Evolutionary conservation across 345 rosid species (phyloP), one percentile per base, ranked within the genome.

Genomic region (Brassica incana): DNA sequence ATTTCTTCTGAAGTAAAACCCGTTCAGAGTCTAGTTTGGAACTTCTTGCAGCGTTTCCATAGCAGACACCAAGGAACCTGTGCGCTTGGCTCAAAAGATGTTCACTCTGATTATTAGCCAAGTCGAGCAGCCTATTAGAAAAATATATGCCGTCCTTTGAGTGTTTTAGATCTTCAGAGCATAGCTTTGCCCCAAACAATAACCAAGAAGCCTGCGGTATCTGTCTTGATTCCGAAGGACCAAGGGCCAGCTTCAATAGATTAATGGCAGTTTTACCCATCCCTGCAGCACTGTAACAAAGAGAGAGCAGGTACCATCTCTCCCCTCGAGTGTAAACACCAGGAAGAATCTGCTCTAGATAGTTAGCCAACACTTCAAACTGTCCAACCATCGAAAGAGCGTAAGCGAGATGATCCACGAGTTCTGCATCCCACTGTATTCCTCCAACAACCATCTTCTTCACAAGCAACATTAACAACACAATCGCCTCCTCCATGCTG

Each of bases 291-390:
- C 84, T 81, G 78, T 91, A 92, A 85, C 97, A 93, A 64, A 93
- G 93, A 40, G 97, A 95, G 62, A 96, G 97, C 80, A 88, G 74
- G 83, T 89, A 88, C 97, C 98, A 96, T 83, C 99, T 90, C 64
- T 90, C 97, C 40, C 88, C 87, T 72, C 97, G 85, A 45, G 74
- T 75, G 64, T 90, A 96, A 73, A 83, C 81, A 54, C 95, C 92
- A 0, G 98, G 99, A 79, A 87, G 85, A 71, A 76, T 86, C 85
- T 85, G 91, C 86, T 93, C 98, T 58, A 88, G 85, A 82, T 92
- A 88, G 75, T 78, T 81, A 4, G 97, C 97, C 69, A 93, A 75
- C 74, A 88, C 78, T 71, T 90, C 92, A 75, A 79, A 90, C 63
- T 86, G 88, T 60, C 92, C 97, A 2, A 89, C 76, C 79, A 93